Evolutionary conservation across 805 yeast species (phyloP).

Genomic region (Starmera caribaea): DNA sequence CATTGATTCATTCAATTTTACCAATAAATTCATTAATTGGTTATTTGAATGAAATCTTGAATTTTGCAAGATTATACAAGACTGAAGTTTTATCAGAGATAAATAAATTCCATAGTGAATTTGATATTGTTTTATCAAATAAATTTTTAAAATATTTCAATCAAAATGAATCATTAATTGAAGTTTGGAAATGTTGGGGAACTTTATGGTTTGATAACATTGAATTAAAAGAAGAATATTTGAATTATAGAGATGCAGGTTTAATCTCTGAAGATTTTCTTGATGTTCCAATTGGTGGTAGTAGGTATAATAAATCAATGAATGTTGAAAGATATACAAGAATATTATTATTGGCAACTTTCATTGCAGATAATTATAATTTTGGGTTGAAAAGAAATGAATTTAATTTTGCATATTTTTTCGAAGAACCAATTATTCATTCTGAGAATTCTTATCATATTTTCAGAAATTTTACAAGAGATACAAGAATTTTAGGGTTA

Average conservation of each 20-base stretch:
- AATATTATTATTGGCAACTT: conserved; percentile 39
- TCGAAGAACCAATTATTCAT: neutral
- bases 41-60: conserved; percentile 51
- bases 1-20: conserved; percentile 43
- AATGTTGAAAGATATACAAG: conserved; percentile 44
- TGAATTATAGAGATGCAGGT: conserved; percentile 42
- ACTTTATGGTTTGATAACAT: conserved; percentile 68
- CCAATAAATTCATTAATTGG: conserved; percentile 64
- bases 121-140: conserved; percentile 16
- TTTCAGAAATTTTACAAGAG: neutral
- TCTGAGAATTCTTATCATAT: conserved; percentile 1
- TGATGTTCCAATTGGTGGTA: conserved; percentile 62
- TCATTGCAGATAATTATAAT: conserved; percentile 39
- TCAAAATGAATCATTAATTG: conserved; percentile 55
- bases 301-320: conserved; percentile 27
- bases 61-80: conserved; percentile 17
- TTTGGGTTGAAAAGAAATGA: conserved; percentile 45
- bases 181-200: conserved; percentile 84
- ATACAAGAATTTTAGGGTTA: conserved; percentile 9
- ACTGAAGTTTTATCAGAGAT: conserved; percentile 8
- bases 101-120: conserved; percentile 14
- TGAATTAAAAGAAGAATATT: conserved; percentile 41
- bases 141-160: conserved; percentile 40
- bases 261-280: conserved; percentile 43
- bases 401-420: conserved; percentile 34